Conservation (phyloP, 2,329 filamentous ascomycete genomes). For the Penicillium italicum region DNA sequence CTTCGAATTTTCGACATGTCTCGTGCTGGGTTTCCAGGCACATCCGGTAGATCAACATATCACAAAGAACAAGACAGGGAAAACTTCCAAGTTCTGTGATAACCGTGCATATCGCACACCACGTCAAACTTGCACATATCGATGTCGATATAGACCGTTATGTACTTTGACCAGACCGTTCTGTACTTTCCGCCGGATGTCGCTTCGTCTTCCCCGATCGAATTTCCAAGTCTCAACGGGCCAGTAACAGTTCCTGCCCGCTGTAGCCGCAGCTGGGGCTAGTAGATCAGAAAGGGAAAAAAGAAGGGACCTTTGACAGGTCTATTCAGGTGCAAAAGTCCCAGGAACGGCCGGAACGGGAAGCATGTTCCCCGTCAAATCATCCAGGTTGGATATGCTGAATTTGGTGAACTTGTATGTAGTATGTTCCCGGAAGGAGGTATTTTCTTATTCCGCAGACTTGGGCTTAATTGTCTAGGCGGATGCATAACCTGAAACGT, state of each 20-base stretch:
- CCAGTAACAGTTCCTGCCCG: background rate
- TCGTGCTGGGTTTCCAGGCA: background rate
- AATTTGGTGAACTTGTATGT: background rate
- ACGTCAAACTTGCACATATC: background rate
- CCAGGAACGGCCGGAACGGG: background rate
- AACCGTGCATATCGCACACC: background rate
- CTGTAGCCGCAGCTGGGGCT: background rate
- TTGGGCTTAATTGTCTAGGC: background rate
- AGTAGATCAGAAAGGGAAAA: background rate
- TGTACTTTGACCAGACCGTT: background rate
- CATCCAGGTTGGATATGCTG: background rate
- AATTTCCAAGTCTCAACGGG: background rate
- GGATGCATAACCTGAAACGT: background rate
- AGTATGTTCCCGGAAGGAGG: background rate
- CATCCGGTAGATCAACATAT: background rate
- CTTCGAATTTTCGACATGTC: background rate
- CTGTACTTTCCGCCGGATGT: background rate
- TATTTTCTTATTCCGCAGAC: background rate
- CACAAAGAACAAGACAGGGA: background rate
- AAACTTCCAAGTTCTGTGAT: too few relatives aligned
- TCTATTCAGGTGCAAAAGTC: background rate
- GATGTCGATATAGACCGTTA: background rate
- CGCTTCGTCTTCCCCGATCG: background rate
- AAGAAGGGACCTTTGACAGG: background rate
- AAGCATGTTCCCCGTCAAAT: background rate